phyloP scores from a whole-genome alignment of 2,329 filamentous ascomycete species.

The Stenocarpella maydis region DNA sequence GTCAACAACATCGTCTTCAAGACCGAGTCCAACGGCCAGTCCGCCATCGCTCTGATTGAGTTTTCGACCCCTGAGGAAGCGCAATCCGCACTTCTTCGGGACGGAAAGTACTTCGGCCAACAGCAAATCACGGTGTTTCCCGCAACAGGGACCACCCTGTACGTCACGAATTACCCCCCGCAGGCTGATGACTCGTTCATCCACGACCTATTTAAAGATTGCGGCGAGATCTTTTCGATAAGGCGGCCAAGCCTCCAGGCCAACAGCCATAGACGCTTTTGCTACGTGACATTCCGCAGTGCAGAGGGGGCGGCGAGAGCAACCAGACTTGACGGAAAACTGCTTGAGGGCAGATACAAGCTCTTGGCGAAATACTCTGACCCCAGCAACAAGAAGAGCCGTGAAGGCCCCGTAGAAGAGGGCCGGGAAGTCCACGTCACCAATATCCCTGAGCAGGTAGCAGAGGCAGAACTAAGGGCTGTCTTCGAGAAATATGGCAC shows the following conservation, averaged over 20 bases:
- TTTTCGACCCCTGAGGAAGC: conserved; percentile 85
- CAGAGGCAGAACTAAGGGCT: conserved; percentile 73
- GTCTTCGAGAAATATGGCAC: conserved; percentile 80
- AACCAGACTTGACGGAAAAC: conserved; percentile 74
- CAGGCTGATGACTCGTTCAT: conserved; percentile 76
- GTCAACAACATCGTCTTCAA: conserved; percentile 80
- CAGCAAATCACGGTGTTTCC: conserved; percentile 76
- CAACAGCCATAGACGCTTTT: conserved; percentile 90
- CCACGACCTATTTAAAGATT: conserved; percentile 72
- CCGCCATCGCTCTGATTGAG: conserved; percentile 80
- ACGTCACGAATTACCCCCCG: conserved; percentile 88
- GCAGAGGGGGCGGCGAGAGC: conserved; percentile 74
- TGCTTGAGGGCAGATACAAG: conserved; percentile 72
- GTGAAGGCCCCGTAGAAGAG: conserved; percentile 83
- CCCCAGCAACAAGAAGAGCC: conserved; percentile 77
- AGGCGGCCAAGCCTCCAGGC: conserved; percentile 92
- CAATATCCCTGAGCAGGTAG: conserved; percentile 68
- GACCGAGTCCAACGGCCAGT: conserved; percentile 65
- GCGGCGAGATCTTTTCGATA: conserved; percentile 84
- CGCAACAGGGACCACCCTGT: conserved; percentile 82
- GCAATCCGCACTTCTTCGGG: conserved; percentile 78
- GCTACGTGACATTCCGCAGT: conserved; percentile 89
- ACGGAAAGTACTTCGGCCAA: conserved; percentile 81
- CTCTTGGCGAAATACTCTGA: conserved; percentile 86
- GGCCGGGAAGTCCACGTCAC: conserved; percentile 85